These are phyloP conservation scores for Capsella rubella DNA, from an alignment of 441 rosid genomes.

Conservation along the genomic window DNA sequence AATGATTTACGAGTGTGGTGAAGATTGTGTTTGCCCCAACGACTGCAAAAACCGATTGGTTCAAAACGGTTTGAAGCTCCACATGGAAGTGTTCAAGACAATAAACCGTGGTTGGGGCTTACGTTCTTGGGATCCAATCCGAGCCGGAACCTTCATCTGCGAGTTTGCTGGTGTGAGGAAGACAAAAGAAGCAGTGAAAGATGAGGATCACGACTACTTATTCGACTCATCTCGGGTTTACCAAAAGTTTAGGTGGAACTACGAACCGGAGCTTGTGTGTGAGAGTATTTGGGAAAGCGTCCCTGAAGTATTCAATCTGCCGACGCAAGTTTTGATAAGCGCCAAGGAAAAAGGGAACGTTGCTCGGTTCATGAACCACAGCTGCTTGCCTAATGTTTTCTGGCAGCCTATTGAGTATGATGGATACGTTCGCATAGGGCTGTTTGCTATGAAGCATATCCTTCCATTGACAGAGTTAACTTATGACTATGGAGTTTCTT, in stretches of 20 bases:
- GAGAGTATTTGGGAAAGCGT: conserved; percentile 12
- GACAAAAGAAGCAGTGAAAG: conserved; percentile 40
- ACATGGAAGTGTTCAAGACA: conserved; percentile 20
- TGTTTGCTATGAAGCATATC: conserved; percentile 41
- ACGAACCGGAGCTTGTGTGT: conserved; percentile 25
- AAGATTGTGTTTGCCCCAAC: not conserved
- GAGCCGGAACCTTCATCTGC: conserved; percentile 56
- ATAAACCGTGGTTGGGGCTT: conserved; percentile 32
- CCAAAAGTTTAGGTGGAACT: conserved; percentile 43
- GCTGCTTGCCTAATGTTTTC: conserved; percentile 53
- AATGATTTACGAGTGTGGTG: conserved; percentile 30
- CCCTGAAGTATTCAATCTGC: not conserved
- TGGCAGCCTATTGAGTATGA: conserved; percentile 52
- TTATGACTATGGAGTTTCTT: conserved; percentile 49
- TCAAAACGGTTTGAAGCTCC: conserved; percentile 6
- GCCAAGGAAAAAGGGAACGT: conserved; percentile 48
- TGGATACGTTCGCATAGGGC: conserved; percentile 40
- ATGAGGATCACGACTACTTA: conserved; percentile 35
- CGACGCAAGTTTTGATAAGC: conserved; percentile 18
- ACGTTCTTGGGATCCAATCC: conserved; percentile 49
- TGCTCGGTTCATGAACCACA: conserved; percentile 58
- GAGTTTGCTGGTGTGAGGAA: conserved; percentile 52
- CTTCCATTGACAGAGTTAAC: conserved; percentile 45
- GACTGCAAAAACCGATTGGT: conserved; percentile 6
- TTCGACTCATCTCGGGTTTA: conserved; percentile 43